Conservation (phyloP, 805 yeast genomes). For the Zygotorulaspora danielsina region DNA sequence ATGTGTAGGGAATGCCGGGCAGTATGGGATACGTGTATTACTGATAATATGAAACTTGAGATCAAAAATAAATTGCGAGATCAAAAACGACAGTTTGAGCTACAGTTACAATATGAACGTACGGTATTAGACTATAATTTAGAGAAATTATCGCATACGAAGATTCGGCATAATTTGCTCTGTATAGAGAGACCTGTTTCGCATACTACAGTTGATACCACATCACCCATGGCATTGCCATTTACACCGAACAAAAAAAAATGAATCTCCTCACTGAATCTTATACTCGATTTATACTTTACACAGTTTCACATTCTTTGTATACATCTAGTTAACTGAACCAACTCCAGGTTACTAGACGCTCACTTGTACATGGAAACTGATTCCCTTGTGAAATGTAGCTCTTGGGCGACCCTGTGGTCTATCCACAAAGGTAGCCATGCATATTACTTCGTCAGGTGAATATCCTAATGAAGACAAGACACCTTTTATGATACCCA, state of each 20-base stretch:
- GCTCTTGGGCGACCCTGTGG: conserved; percentile 20
- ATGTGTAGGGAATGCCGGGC: conserved; percentile 28
- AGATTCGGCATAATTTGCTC: conserved; percentile 6
- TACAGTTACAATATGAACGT: conserved; percentile 14
- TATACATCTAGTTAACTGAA: too few species aligned
- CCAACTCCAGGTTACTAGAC: conserved; percentile 5
- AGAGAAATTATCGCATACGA: conserved; percentile 5
- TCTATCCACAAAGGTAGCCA: conserved; percentile 29
- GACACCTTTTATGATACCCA: conserved; percentile 35
- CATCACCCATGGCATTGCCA: conserved; percentile 6
- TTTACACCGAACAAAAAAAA: conserved; percentile 11
- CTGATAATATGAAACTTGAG: conserved; percentile 17
- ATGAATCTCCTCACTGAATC: conserved; percentile 5
- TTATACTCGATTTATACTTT: not conserved
- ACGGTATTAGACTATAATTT: conserved; percentile 14
- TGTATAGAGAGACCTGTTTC: conserved; percentile 6
- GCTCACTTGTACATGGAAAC: conserved; percentile 33
- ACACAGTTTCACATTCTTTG: too few species aligned
- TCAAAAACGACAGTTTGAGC: conserved; percentile 14
- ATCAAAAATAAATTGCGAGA: conserved; percentile 17
- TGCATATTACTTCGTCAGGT: conserved; percentile 25
- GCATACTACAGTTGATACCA: not conserved
- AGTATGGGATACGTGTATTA: conserved; percentile 23
- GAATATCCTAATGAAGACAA: conserved; percentile 30
- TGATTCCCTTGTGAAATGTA: conserved; percentile 28